Conservation (phyloP, 148 eudicot species). For the Vaccinium darrowii region DNA sequence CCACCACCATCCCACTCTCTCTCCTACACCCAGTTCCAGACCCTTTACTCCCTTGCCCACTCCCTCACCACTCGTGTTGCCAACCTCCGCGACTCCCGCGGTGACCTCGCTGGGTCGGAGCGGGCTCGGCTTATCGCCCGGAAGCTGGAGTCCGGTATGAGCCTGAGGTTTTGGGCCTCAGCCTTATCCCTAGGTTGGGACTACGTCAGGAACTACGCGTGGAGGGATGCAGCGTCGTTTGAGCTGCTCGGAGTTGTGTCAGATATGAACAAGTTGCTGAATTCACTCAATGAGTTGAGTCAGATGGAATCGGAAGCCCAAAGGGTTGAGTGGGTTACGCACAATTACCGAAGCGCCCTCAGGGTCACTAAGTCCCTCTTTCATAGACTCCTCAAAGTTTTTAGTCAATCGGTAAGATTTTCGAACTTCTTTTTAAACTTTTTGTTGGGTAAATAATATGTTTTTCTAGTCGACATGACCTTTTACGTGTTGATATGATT, state of each 20-base stretch:
- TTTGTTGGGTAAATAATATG: not conserved
- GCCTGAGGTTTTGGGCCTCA: conserved; percentile 44
- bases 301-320: conserved; percentile 48
- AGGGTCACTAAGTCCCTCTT: conserved; percentile 41
- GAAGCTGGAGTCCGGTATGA: conserved; percentile 41
- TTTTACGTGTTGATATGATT: not conserved
- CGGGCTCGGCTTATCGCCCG: conserved; percentile 52
- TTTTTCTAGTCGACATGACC: not conserved
- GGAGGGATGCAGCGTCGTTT: conserved; percentile 49
- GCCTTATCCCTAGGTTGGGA: conserved; percentile 61
- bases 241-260: conserved; percentile 33
- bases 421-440: not conserved
- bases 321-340: conserved; percentile 52
- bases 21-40: conserved; percentile 41
- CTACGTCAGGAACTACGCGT: conserved; percentile 59
- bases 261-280: conserved; percentile 59
- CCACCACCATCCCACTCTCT: conserved; percentile 19
- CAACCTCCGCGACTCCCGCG: conserved; percentile 65
- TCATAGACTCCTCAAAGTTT: conserved; percentile 46
- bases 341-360: conserved; percentile 48
- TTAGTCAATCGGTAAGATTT: conserved; percentile 55
- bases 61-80: conserved; percentile 76
- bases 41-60: conserved; percentile 66
- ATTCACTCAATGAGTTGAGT: conserved; percentile 47
- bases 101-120: conserved; percentile 56